Conservation (phyloP, 768 basidiomycete genomes). For the Xerocomellus chrysenteron region DNA sequence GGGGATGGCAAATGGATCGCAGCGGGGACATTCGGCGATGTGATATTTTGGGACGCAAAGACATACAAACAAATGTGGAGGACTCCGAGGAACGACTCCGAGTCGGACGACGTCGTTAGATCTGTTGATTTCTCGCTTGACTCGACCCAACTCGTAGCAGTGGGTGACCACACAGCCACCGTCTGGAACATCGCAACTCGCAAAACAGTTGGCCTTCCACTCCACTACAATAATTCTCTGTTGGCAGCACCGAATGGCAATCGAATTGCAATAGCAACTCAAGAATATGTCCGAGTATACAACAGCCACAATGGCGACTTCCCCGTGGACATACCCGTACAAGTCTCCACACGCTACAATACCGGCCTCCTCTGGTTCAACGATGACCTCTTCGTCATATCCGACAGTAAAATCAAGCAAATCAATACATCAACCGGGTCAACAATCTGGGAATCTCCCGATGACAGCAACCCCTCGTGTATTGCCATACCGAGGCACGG, state of each 20-base stretch:
- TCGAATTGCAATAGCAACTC: not conserved
- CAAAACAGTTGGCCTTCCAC: too few species aligned
- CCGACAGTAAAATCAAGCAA: not conserved
- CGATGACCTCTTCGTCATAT: not conserved
- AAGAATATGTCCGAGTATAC: not conserved
- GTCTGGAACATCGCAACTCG: too few species aligned
- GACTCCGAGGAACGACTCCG: too few species aligned
- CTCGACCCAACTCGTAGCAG: too few species aligned
- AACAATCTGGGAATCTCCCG: not conserved
- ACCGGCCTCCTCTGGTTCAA: not conserved
- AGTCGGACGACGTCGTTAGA: too few species aligned
- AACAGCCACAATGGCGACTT: not conserved
- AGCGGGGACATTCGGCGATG: too few species aligned
- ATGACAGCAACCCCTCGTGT: not conserved
- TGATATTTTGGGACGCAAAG: too few species aligned
- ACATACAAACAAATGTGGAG: too few species aligned
- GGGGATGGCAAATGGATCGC: too few species aligned
- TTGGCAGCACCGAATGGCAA: not conserved
- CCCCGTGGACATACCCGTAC: not conserved
- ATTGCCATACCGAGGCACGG: not conserved
- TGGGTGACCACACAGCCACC: too few species aligned
- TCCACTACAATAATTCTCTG: too few species aligned
- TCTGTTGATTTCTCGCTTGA: too few species aligned
- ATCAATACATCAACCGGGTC: not conserved
- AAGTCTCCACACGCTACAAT: not conserved